Evolutionary conservation across 495 filamentous ascomycete species (phyloP), one percentile per base, ranked within the genome.

Genomic region (Neurospora sp.): DNA sequence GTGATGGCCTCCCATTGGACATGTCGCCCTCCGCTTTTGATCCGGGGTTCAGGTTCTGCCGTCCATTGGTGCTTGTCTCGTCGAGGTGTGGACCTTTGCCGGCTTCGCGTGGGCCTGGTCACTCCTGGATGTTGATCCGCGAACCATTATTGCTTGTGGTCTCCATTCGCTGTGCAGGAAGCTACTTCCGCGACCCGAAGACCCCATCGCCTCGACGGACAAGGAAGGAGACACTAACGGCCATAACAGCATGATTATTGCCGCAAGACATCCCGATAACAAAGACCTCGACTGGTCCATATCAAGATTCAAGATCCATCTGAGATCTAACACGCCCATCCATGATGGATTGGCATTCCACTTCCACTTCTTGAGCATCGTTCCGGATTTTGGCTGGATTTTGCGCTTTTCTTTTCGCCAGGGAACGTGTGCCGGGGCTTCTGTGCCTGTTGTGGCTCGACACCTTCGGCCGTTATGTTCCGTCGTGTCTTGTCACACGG

Each of bases 31-130:
- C 18, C 31, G 6, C 45, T 65, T 72, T 70, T 71, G 71, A 75
- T 78, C 77, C 77, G 76, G 75, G 77, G 76, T 74, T 77, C 68
- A 77, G 77, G 76, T 78, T 78, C 78, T 77, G 76, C 71, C 74
- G 72, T 18, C 73, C 59, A 53, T 53, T 53, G 45, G 45, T 61
- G 27, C 22, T 59, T 16, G 8, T 8, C 47, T 16, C 47, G 22
- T 61, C 22, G 47, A 61, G 22, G 12, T 61, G 47, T 59, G 47
- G 47, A 31, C 47, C 22, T 31, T 31, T 61, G 47, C 47, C 47
- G 47, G 47, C 47, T 61, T 61, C 44, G 44, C 44, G 47, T 59
- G 47, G 47, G 27, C 20, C 47, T 14, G 20, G 20, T 27, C 20
- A 27, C 22, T 61, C 47, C 45, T 27, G 45, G 45, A 27, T 59